Percentiles rank a stretch among this genome's conserved stretches.
Evolutionary conservation across 1,284 basidiomycete genomes (phyloP).

Genomic region (Malassezia cuniculi): DNA sequence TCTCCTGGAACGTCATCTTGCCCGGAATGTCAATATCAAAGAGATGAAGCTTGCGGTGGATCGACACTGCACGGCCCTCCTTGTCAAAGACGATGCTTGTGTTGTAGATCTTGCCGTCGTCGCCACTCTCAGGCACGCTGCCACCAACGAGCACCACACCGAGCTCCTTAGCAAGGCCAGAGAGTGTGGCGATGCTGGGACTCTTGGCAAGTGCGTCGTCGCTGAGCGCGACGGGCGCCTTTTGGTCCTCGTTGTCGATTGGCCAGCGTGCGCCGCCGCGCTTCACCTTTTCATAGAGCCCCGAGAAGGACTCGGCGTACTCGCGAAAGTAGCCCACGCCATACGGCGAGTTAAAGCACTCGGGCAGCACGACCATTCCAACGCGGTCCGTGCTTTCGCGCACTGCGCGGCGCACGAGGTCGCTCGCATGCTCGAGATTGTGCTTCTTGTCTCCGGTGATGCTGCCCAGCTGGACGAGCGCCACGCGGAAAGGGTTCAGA

Average conservation of each 20-base stretch:
- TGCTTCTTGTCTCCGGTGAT: constrained; percentile 32
- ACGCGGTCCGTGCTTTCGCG: constrained; percentile 14
- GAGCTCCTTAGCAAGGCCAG: constrained; percentile 65
- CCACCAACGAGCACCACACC: constrained; percentile 83
- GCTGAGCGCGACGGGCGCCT: constrained; percentile 50
- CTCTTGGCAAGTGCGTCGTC: constrained; percentile 50
- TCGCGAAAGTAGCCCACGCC: constrained; percentile 54
- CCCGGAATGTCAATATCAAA: constrained; percentile 98
- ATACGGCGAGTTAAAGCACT: constrained; percentile 97
- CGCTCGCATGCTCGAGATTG: constrained; percentile 32
- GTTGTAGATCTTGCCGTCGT: constrained; percentile 36
- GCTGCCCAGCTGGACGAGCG: constrained; percentile 37
- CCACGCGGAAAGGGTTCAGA: constrained; percentile 25
- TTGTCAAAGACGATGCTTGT: constrained; percentile 61
- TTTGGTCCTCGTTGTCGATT: constrained; percentile 21
- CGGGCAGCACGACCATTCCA: constrained; percentile 50
- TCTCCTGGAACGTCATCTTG: constrained; percentile 95
- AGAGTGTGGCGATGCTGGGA: constrained; percentile 70
- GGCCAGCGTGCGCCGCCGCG: constrained; percentile 27
- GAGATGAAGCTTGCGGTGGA: constrained; percentile 85
- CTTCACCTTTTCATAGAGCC: constrained; percentile 29
- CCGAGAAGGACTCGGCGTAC: constrained; percentile 37
- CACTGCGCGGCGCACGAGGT: constrained; percentile 12
- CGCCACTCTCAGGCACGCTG: constrained; percentile 39
- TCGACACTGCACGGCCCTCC: constrained; percentile 70